Conservation (phyloP, 768 basidiomycete genomes). For the Tricholoma saponaceum region DNA sequence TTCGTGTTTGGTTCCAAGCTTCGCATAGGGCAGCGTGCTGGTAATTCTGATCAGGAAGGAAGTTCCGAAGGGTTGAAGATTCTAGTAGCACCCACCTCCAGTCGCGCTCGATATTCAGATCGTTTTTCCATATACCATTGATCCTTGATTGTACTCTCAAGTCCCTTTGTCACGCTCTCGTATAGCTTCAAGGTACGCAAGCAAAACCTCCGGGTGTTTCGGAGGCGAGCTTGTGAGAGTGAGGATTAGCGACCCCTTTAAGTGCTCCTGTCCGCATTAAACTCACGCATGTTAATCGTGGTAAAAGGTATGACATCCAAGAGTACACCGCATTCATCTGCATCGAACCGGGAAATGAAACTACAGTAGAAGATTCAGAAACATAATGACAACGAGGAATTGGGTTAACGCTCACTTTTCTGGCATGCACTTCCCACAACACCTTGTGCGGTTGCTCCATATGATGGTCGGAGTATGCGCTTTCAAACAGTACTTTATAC, state of each 20-base stretch:
- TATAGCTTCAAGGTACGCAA: slow-evolving; percentile 3
- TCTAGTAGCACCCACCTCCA: slow-evolving; percentile 3
- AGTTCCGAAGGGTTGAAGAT: not conserved
- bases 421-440: slow-evolving; percentile 14
- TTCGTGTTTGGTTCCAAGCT: slow-evolving; percentile 7
- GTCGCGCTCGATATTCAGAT: not conserved
- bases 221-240: not conserved
- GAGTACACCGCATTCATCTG: not conserved
- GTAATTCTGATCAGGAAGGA: not conserved
- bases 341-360: not conserved
- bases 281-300: not conserved
- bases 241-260: not conserved
- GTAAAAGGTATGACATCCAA: not conserved
- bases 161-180: not conserved
- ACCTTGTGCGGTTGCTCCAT: slow-evolving; percentile 12
- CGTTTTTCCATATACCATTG: slow-evolving; percentile 8
- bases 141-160: not conserved
- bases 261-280: not conserved
- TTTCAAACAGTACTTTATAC: slow-evolving; percentile 7
- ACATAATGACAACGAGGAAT: not conserved
- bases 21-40: slow-evolving; percentile 15
- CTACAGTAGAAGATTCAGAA: not conserved
- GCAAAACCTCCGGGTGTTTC: not conserved
- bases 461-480: slow-evolving; percentile 6
- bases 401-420: slow-evolving; percentile 6